Evolutionary conservation across 768 basidiomycete species (phyloP), one percentile per base, ranked within the genome.

Genomic region (Panaeolus cyanescens): DNA sequence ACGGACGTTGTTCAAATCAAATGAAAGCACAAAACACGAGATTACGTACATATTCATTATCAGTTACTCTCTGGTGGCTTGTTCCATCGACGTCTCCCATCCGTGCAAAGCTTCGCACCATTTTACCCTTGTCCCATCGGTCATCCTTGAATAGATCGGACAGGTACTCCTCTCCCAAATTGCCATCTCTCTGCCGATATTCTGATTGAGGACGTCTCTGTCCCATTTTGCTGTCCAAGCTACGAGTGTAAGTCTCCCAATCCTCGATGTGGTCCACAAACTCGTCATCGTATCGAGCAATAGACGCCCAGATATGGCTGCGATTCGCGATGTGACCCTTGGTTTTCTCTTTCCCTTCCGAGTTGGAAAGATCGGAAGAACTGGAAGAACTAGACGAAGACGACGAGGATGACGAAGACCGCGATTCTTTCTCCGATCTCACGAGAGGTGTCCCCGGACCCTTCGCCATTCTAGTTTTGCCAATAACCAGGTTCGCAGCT

Each of bases 261-360:
- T 72, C 71, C 67, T 90, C 86, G 12, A 95, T 76, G 42, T 79
- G 74, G 4, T 84, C 80, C 4, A 92, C 83, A 34, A 94, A 80
- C 1, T 71, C 76, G 64, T 95, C 91, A 62, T 89, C 86, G 68
- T 96, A 96, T 58, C 92, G 80, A n/a, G 91, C 88, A 12, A 95
- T 74, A 19, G 90, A 92, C 2, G 80, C 87, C 91, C 89, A 93
- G 4, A 87, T 74, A 33, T 80, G 79, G 39, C 66, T 71, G 33
- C 79, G 56, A 12, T 63, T 55, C 76, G 64, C 71, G 66, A 57
- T 76, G 12, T n/a, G 22, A 37, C 15, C 54, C 55, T 15, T 53
- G 72, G 30, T 68, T 59, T 56, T 72, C 67, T 37, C 59, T 64
- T 40, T 62, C 50, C 25, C 61, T 55, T 33, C 58, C 32, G 53